phyloP scores from a whole-genome alignment of 257 asterid genomes.

The Lavandula angustifolia region DNA sequence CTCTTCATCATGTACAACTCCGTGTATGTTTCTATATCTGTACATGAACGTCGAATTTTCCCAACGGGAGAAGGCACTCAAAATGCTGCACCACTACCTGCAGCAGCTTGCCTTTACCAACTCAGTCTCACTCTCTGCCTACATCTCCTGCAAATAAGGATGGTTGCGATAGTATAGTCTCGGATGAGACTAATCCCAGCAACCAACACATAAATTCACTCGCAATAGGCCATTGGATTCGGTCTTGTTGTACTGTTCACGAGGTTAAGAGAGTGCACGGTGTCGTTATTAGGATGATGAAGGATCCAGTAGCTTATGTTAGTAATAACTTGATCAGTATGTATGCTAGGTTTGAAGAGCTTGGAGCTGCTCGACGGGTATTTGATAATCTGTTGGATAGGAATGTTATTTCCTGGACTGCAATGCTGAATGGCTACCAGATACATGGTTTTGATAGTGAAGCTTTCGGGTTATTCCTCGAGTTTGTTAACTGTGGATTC shows the following conservation, averaged over 20 bases:
- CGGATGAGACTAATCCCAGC: conserved; percentile 17
- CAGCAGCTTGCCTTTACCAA: conserved; percentile 13
- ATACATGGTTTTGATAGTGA: conserved; percentile 50
- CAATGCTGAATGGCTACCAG: conserved; percentile 85
- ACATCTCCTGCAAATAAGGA: conserved; percentile 17
- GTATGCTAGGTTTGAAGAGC: conserved; percentile 53
- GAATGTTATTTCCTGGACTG: conserved; percentile 90
- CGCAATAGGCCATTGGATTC: conserved; percentile 53
- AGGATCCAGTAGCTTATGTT: conserved; percentile 39
- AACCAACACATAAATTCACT: conserved; percentile 33
- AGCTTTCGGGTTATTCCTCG: conserved; percentile 50
- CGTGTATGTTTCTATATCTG: conserved; percentile 32
- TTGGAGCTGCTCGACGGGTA: conserved; percentile 66
- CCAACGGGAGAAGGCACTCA: conserved; percentile 21
- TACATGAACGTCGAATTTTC: conserved; percentile 31
- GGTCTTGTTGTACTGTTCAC: conserved; percentile 45
- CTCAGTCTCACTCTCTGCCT: too few species aligned
- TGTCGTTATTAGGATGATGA: conserved; percentile 41
- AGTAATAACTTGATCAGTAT: conserved; percentile 61
- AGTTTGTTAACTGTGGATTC: conserved; percentile 55
- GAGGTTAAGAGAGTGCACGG: conserved; percentile 56
- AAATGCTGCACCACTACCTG: conserved; percentile 24
- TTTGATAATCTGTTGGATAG: conserved; percentile 70
- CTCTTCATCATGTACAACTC: conserved; percentile 41
- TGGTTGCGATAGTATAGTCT: conserved; percentile 6